Percentiles rank a stretch among this genome's conserved stretches.
Conservation (phyloP, 176 grass and related monocot species). For the Ensete ventricosum region DNA sequence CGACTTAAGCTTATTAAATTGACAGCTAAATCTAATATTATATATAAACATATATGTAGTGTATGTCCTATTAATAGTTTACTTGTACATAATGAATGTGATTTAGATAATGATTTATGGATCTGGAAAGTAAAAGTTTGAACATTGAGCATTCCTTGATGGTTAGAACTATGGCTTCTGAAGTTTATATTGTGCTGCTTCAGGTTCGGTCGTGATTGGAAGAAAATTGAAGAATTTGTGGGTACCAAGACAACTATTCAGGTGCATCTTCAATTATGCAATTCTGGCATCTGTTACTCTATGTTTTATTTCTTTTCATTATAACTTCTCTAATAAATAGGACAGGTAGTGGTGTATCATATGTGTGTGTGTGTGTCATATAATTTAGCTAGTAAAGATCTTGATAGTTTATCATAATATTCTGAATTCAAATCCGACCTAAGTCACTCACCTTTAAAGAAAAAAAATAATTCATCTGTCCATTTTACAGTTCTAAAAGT, state of each 20-base stretch:
- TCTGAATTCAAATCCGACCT: too few species aligned
- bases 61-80: too few species aligned
- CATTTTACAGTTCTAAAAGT: too few species aligned
- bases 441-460: background rate
- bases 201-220: conserved; percentile 92
- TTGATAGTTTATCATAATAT: too few species aligned
- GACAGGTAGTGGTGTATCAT: too few species aligned
- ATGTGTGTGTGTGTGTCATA: too few species aligned
- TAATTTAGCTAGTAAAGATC: too few species aligned
- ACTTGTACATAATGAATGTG: background rate
- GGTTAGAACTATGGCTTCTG: background rate
- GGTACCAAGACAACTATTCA: conserved; percentile 77
- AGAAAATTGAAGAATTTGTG: conserved; percentile 91
- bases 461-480: too few species aligned
- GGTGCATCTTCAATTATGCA: conserved; percentile 17
- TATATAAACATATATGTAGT: too few species aligned
- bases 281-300: background rate
- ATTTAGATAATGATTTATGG: background rate
- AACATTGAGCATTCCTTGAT: background rate
- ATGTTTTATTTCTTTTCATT: background rate
- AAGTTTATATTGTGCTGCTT: background rate
- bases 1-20: too few species aligned
- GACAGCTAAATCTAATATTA: too few species aligned
- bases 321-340: background rate
- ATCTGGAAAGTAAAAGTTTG: background rate